Conservation (phyloP, 177 flowering plant species). For the Vitis hybrid region DNA sequence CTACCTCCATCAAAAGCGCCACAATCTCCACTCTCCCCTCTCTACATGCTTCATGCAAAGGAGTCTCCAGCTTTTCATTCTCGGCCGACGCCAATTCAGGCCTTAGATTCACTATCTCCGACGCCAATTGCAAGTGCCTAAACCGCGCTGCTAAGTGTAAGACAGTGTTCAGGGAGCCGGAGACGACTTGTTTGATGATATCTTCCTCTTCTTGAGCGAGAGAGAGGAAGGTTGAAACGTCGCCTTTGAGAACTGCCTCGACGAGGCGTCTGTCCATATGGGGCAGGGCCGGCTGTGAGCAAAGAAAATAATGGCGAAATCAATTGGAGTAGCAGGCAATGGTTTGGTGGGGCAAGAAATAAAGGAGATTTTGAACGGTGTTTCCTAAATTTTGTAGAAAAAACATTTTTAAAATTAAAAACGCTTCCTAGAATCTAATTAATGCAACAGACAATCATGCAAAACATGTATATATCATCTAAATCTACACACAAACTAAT, state of each 20-base stretch:
- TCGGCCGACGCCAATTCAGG: conserved; percentile 38
- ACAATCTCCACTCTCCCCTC: too few relatives aligned
- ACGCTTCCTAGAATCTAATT: too few relatives aligned
- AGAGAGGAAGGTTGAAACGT: conserved; percentile 22
- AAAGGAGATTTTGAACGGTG: too few relatives aligned
- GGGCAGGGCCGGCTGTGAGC: background rate
- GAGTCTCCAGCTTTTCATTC: conserved; percentile 54
- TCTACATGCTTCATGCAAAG: conserved; percentile 60
- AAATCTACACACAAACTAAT: too few relatives aligned
- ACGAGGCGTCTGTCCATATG: conserved; percentile 33
- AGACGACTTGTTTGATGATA: conserved; percentile 21
- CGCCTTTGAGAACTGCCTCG: conserved; percentile 29
- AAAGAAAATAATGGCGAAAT: background rate
- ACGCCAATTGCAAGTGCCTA: conserved; percentile 38
- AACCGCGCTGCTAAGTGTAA: conserved; percentile 46
- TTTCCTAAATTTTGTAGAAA: too few relatives aligned
- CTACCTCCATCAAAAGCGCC: too few relatives aligned
- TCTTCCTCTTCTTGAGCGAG: conserved; percentile 28
- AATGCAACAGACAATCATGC: too few relatives aligned
- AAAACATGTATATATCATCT: too few relatives aligned
- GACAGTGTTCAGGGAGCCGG: conserved; percentile 23
- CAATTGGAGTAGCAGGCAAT: background rate
- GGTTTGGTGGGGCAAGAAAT: background rate
- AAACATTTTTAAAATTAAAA: too few relatives aligned
- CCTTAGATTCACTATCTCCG: conserved; percentile 29